Conservation (phyloP, 495 filamentous ascomycete genomes). For the Podospora didyma region DNA sequence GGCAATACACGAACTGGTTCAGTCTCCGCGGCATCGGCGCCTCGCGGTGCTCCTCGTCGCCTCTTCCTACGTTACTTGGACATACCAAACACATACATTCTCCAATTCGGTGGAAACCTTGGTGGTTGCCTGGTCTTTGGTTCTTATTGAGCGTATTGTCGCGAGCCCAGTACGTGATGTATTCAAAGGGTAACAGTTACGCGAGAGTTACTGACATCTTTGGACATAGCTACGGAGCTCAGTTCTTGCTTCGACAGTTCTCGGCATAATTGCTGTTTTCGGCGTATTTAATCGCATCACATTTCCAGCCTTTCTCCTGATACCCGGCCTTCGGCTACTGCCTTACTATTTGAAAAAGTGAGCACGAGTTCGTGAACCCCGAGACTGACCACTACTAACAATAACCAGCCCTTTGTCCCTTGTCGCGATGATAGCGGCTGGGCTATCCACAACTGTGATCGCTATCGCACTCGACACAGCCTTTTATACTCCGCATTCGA, state of each 20-base stretch:
- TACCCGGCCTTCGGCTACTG: constrained; percentile 75
- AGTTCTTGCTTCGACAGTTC: constrained; percentile 65
- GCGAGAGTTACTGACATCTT: constrained; percentile 10
- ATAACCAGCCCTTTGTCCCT: constrained; percentile 62
- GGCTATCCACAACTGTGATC: constrained; percentile 57
- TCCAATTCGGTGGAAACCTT: constrained; percentile 96
- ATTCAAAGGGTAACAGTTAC: neutral
- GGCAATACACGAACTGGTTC: constrained; percentile 88
- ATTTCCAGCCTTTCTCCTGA: constrained; percentile 83
- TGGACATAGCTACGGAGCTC: constrained; percentile 62
- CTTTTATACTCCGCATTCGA: constrained; percentile 64
- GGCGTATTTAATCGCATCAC: constrained; percentile 95
- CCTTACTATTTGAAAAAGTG: constrained; percentile 82
- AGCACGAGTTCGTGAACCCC: constrained; percentile 20
- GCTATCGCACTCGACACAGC: constrained; percentile 78
- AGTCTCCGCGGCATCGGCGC: constrained; percentile 65
- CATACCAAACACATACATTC: constrained; percentile 97
- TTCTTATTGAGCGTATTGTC: constrained; percentile 79
- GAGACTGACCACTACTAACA: constrained; percentile 20
- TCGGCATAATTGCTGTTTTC: constrained; percentile 76
- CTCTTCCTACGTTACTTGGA: constrained; percentile 98
- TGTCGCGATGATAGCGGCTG: constrained; percentile 55
- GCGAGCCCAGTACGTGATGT: constrained; percentile 60
- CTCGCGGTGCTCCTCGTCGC: constrained; percentile 76
- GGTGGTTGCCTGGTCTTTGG: constrained; percentile 83